Evolutionary conservation across 176 grass and related monocot species (phyloP), one percentile per base, ranked within the genome.

Genomic region (Hyparrhenia diplandra): DNA sequence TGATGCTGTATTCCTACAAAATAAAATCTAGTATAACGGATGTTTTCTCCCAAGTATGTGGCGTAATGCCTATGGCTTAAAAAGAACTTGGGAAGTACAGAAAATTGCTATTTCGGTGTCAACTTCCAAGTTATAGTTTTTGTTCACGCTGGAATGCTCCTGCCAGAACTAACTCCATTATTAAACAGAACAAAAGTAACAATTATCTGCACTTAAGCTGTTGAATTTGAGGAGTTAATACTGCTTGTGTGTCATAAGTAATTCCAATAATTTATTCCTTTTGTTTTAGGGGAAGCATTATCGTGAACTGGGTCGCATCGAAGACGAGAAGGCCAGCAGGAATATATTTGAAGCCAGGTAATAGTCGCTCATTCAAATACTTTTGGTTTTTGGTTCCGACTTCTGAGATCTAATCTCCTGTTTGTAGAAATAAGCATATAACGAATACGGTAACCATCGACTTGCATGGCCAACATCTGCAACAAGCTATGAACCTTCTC

Each of bases 311-410:
- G 96, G 85, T 71, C 83, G 82, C 51, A 25, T 75, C 64, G 96
- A 86, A 77, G 96, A 99, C 29, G 92, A 93, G 52, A 89, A 81
- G 79, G 93, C 90, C 42, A 93, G 96, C 49, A 76, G 77, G 54
- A 83, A 93, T 57, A 95, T 99, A 76, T 99, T 99, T 89, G 73
- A 86, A 82, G 85, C 85, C 27, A 99, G 88, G 96, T 95, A 86
- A 82, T 79, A 71, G 6, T 30, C 14, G 2, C 65, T 83, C 47
- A 1, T 66, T 61, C 39, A 62, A 31, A 21, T 73, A 11, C 34
- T 72, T 61, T 28, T 80, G 32, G 39, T 29, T 4, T 76, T 67
- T 41, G n/a, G 37, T 35, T 83, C 62, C 89, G 61, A 28, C 37
- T 29, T 83, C 52, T 92, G 61, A 74, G 27, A 67, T 40, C 40